phyloP scores from a whole-genome alignment of 495 filamentous ascomycete species.

The Mytilinidion resinicola region DNA sequence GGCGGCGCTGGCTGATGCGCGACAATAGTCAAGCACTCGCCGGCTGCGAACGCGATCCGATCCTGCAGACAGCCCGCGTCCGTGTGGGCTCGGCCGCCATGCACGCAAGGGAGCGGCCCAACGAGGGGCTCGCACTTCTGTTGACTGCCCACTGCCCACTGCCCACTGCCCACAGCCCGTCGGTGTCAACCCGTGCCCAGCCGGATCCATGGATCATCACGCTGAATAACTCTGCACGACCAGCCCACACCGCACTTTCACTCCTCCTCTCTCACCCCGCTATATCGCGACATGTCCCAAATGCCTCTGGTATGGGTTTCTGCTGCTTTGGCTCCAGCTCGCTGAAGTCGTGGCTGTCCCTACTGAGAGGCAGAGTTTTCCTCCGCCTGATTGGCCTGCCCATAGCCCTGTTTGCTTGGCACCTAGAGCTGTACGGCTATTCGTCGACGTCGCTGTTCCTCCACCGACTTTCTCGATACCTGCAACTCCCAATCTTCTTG shows the following conservation, averaged over 20 bases:
- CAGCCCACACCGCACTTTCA: neutral
- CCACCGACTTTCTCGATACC: conserved; percentile 24
- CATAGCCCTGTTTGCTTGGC: conserved; percentile 18
- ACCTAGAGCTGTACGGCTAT: conserved; percentile 24
- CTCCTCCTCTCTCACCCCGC: neutral
- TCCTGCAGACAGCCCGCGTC: no score
- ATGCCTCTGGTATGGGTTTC: conserved; percentile 24
- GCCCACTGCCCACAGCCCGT: no score
- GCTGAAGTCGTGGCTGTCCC: conserved; percentile 22
- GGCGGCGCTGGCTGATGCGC: no score
- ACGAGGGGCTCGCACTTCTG: neutral
- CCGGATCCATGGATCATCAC: conserved; percentile 1
- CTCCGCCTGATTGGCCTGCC: conserved; percentile 18
- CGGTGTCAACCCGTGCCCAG: neutral
- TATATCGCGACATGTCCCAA: conserved; percentile 22
- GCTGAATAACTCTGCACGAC: neutral
- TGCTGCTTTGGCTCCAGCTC: conserved; percentile 11
- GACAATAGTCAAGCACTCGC: no score
- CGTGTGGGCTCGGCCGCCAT: no score
- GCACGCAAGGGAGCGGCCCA: no score
- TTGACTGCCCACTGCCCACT: neutral
- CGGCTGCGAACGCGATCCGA: no score
- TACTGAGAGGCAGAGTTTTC: conserved; percentile 14
- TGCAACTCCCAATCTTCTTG: conserved; percentile 11
- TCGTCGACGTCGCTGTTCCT: conserved; percentile 21